phyloP scores from a whole-genome alignment of 139 green algal genomes.

The Chloropicon primus region DNA sequence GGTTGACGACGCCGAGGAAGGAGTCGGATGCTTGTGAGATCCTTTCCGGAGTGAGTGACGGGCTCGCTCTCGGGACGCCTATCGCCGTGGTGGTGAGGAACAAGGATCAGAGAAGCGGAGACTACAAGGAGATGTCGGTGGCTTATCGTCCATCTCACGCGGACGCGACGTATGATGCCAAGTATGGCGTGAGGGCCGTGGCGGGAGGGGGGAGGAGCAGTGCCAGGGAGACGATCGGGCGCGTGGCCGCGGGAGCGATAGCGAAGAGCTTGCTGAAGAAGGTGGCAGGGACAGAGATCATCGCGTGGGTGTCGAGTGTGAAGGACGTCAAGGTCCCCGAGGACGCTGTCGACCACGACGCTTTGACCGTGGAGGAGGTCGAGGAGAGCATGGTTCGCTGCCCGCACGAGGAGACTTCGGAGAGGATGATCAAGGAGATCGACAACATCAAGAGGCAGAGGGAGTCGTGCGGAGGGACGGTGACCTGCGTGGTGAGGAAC shows the following conservation, averaged over 20 bases:
- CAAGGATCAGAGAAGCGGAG: slow-evolving; percentile 75
- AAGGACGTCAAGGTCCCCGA: slow-evolving; percentile 4
- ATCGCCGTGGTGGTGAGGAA: slow-evolving; percentile 93
- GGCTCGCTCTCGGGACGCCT: slow-evolving; percentile 56
- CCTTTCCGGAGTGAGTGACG: slow-evolving; percentile 55
- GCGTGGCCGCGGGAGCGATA: slow-evolving; percentile 89
- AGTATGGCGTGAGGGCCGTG: slow-evolving; percentile 94
- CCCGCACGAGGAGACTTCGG: slow-evolving; percentile 66
- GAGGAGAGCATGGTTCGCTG: slow-evolving; percentile 93
- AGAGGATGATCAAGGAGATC: slow-evolving; percentile 90
- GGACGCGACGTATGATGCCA: slow-evolving; percentile 98
- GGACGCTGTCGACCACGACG: slow-evolving; percentile 44
- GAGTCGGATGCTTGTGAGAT: slow-evolving; percentile 90
- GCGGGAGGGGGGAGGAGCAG: slow-evolving; percentile 87
- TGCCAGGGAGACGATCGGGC: slow-evolving; percentile 90
- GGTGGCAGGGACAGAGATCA: slow-evolving; percentile 44
- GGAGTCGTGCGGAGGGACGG: slow-evolving; percentile 89
- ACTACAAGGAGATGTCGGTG: slow-evolving; percentile 45
- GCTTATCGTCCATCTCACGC: slow-evolving; percentile 89
- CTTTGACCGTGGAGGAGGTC: slow-evolving; percentile 72
- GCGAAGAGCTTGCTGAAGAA: slow-evolving; percentile 90
- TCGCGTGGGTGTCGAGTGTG: not conserved
- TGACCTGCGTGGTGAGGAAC: slow-evolving; percentile 89
- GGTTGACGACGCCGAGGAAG: slow-evolving; percentile 92
- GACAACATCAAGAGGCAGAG: slow-evolving; percentile 79